Base-by-base conservation (phyloP, 768 basidiomycete species). In the Lepiota venenata region DNA sequence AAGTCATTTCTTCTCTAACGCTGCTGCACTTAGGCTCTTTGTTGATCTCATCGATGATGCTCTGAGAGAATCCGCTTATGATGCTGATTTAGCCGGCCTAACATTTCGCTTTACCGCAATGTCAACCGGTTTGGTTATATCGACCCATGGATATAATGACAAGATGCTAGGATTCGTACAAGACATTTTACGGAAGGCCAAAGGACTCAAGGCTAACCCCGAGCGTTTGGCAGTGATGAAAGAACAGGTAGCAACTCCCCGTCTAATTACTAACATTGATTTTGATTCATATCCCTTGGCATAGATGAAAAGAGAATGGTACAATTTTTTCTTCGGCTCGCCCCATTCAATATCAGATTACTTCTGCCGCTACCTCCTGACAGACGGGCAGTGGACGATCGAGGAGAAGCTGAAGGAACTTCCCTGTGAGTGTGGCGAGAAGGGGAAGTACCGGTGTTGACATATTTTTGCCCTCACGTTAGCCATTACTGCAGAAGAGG, bases 1-100 rank as follows among this genome's bases (percentile, higher is more conserved):
- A 18, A 5, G 32, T 2, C 32, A 4, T 27, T 14, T 43, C 22
- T 45, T 37, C 14, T 56, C 16, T 50, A 32, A 16, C 36, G 41
- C 47, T 15, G 46, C 32, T 8, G 32, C 9, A 32, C 52, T n/a
- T 46, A 91, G 91, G 50, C 71, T 99, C 11, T 94, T 85, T 68
- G 75, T 84, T 48, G 89, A 94, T 58, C 77, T 98, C 29, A 88
- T 98, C 60, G 84, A 82, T 25, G 97, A 99, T 63, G 82, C 91
- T 2, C 80, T 98, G 47, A 85, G 85, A 5, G 97, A 99, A 70
- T 93, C 88, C 61, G 76, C 91, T 0, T 98, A 98, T 65, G 87
- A 94, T 63, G 97, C 97, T 10, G 87, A 90, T 39, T 80, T 98
- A 21, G 97, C 96, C 12, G 94, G 94, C 22, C 77, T 98, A 35